phyloP scores from a whole-genome alignment of 169 alveolate genomes.

The Plasmodium cynomolgi region DNA sequence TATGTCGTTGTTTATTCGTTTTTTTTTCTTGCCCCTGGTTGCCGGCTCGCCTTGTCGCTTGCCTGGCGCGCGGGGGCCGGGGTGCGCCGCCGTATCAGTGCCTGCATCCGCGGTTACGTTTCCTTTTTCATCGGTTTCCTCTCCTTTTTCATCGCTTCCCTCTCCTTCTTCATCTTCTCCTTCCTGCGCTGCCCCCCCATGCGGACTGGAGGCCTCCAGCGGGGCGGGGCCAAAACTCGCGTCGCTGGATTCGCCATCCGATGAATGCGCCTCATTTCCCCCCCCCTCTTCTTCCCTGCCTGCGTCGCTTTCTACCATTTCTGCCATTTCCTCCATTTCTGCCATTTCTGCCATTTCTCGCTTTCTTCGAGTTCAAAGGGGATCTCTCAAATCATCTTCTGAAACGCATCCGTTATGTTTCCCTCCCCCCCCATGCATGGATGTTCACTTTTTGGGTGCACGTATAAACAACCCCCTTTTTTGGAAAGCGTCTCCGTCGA shows the following conservation, averaged over 20 bases:
- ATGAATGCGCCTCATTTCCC: neutral
- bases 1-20: conserved; percentile 79
- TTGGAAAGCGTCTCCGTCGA: neutral
- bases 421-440: neutral
- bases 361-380: neutral
- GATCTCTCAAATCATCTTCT: too few species aligned
- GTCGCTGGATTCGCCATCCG: conserved; percentile 67
- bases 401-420: neutral
- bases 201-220: neutral
- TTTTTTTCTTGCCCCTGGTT: conserved; percentile 14
- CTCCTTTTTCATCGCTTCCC: neutral
- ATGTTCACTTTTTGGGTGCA: neutral
- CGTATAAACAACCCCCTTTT: neutral
- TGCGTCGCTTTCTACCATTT: neutral
- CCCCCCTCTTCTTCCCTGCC: neutral
- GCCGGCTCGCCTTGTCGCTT: neutral
- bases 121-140: neutral
- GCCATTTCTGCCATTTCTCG: neutral
- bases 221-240: conserved; percentile 70
- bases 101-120: neutral
- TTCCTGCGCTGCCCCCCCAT: neutral
- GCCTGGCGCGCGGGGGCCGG: neutral
- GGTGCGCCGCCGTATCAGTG: neutral
- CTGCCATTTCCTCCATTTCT: too few species aligned
- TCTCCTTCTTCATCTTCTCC: neutral